Evolutionary conservation across 1,139 yeast species (phyloP).

Genomic region (Williopsis jadinii): DNA sequence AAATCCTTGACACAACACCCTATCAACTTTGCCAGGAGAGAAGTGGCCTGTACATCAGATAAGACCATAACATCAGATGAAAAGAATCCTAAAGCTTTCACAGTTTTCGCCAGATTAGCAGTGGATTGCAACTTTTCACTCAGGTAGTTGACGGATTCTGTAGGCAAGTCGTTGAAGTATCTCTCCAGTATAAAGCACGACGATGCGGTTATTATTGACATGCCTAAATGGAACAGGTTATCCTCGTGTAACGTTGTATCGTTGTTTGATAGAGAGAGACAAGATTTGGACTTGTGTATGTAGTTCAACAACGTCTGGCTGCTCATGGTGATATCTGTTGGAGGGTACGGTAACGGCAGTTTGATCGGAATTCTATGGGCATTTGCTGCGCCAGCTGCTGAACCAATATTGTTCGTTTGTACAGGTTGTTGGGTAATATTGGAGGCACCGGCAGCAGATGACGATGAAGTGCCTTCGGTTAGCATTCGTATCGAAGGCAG

Average conservation of each 20-base stretch:
- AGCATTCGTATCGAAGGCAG: constrained; percentile 16
- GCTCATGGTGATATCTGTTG: neutral
- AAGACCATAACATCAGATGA: constrained; percentile 29
- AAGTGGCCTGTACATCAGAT: constrained; percentile 17
- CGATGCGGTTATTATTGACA: constrained; percentile 44
- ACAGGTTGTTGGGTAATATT: too few species aligned
- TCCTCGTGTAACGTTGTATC: constrained; percentile 21
- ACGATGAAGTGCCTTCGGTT: constrained; percentile 3
- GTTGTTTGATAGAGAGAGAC: constrained; percentile 43
- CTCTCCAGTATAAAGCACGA: constrained; percentile 56
- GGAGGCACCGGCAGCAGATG: constrained; percentile 4
- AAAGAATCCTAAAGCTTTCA: constrained; percentile 42
- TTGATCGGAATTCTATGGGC: constrained; percentile 1
- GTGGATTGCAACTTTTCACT: constrained; percentile 43
- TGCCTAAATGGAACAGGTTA: constrained; percentile 52
- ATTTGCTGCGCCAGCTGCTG: neutral
- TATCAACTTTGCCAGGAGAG: constrained; percentile 42
- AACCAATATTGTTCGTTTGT: too few species aligned
- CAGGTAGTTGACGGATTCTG: constrained; percentile 49
- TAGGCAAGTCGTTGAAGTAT: constrained; percentile 38
- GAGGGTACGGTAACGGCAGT: constrained; percentile 3
- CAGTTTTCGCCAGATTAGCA: constrained; percentile 38
- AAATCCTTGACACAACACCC: constrained; percentile 75
- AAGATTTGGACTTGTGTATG: constrained; percentile 61
- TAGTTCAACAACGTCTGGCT: constrained; percentile 30